These are phyloP conservation scores for Fusarium napiforme DNA, from an alignment of 2,329 filamentous ascomycete species.

Conservation along the genomic window DNA sequence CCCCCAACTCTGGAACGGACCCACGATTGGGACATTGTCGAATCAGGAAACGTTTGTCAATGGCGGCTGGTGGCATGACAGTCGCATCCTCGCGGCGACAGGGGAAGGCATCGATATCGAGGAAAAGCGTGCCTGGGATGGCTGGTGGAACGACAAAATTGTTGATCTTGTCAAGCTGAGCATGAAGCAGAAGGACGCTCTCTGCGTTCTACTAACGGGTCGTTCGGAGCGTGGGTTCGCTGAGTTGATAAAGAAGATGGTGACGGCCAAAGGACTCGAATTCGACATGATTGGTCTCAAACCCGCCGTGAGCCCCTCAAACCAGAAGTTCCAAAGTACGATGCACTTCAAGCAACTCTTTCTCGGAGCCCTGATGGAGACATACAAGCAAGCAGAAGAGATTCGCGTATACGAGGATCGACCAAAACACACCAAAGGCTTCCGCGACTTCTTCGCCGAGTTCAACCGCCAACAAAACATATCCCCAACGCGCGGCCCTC, in stretches of 20 bases:
- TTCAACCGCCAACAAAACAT: constrained; percentile 73
- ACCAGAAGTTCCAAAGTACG: constrained; percentile 81
- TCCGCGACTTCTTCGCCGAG: constrained; percentile 83
- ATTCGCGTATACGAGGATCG: constrained; percentile 80
- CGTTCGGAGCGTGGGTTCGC: constrained; percentile 81
- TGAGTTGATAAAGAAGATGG: constrained; percentile 83
- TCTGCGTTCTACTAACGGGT: constrained; percentile 89
- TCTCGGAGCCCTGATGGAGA: constrained; percentile 82
- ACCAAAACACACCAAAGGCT: constrained; percentile 77
- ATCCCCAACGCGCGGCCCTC: constrained; percentile 68
- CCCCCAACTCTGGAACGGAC: constrained; percentile 83
- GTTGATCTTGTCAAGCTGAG: constrained; percentile 82
- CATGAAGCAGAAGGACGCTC: constrained; percentile 83
- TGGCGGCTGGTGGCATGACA: constrained; percentile 98
- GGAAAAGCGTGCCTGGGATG: constrained; percentile 85
- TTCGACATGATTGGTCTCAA: constrained; percentile 93
- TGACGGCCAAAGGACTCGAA: constrained; percentile 78
- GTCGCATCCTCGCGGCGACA: constrained; percentile 84
- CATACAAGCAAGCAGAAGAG: constrained; percentile 84
- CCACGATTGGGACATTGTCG: constrained; percentile 80
- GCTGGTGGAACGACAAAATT: constrained; percentile 97
- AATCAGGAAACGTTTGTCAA: constrained; percentile 80
- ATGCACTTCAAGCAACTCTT: constrained; percentile 94
- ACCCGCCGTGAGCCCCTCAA: constrained; percentile 82
- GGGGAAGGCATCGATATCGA: constrained; percentile 85